Evolutionary conservation across 345 rosid species (phyloP).

Genomic region (Cardamine resedifolia): DNA sequence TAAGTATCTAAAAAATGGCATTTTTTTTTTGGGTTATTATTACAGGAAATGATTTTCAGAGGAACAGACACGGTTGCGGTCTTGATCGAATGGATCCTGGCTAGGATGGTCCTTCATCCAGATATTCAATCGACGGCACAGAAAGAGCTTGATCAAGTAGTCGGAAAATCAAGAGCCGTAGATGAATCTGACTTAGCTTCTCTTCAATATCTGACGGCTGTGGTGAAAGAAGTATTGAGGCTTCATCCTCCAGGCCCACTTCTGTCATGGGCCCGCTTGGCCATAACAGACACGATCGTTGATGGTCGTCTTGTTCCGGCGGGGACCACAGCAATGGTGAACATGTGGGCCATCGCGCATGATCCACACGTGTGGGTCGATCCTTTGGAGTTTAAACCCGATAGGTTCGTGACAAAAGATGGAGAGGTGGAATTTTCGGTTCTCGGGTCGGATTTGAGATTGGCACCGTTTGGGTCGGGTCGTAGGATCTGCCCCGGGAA

Average conservation of each 20-base stretch:
- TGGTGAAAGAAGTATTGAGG: slow-evolving; percentile 78
- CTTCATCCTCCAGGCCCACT: slow-evolving; percentile 96
- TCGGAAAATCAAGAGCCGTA: slow-evolving; percentile 61
- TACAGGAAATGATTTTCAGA: slow-evolving; percentile 87
- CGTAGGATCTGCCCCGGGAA: slow-evolving; percentile 82
- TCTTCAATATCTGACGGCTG: slow-evolving; percentile 62
- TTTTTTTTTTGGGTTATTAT: background rate
- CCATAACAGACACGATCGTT: slow-evolving; percentile 67
- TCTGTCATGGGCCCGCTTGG: slow-evolving; percentile 86
- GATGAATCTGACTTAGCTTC: slow-evolving; percentile 50
- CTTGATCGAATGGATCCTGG: slow-evolving; percentile 84
- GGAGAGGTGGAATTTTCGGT: slow-evolving; percentile 61
- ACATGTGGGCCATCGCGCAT: slow-evolving; percentile 94
- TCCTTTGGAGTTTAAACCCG: slow-evolving; percentile 68
- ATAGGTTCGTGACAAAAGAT: slow-evolving; percentile 50
- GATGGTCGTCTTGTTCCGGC: slow-evolving; percentile 74
- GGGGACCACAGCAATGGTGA: slow-evolving; percentile 96
- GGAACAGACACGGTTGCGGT: slow-evolving; percentile 92
- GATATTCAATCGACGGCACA: slow-evolving; percentile 69
- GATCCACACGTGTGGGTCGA: slow-evolving; percentile 72
- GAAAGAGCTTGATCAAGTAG: slow-evolving; percentile 59
- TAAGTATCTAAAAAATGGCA: background rate
- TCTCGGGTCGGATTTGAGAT: slow-evolving; percentile 74
- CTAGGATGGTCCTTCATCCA: slow-evolving; percentile 70
- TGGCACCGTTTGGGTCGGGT: slow-evolving; percentile 94